phyloP scores from a whole-genome alignment of 805 yeast species.

The Schwanniomyces vanrijiae region DNA sequence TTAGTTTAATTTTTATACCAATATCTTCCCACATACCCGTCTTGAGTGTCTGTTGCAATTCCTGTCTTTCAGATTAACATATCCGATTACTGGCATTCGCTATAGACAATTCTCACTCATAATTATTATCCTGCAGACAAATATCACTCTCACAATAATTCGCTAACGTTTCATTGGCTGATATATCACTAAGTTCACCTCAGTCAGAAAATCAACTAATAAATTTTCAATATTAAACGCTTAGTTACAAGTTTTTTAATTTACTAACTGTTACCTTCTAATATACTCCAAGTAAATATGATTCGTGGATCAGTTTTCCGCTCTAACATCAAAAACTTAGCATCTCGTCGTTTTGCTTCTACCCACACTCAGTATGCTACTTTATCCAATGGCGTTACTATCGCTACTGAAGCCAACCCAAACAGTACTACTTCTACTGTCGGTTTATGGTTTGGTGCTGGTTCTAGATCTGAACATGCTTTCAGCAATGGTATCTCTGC shows the following conservation, averaged over 20 bases:
- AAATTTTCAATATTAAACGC: slow-evolving; percentile 1
- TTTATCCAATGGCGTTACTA: slow-evolving; percentile 69
- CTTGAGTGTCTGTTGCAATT: too few relatives aligned
- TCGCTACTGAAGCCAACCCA: slow-evolving; percentile 67
- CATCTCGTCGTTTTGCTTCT: slow-evolving; percentile 57
- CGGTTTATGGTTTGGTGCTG: slow-evolving; percentile 74
- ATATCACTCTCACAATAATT: neutral
- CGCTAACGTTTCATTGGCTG: slow-evolving; percentile 7
- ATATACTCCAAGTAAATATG: slow-evolving; percentile 19
- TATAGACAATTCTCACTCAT: too few relatives aligned
- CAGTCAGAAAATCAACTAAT: slow-evolving; percentile 4
- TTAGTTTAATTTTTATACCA: too few relatives aligned
- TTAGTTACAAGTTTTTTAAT: neutral
- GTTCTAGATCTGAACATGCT: slow-evolving; percentile 76
- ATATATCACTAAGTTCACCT: slow-evolving; percentile 2
- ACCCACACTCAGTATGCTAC: slow-evolving; percentile 71
- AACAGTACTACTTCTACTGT: slow-evolving; percentile 56
- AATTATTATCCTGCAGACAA: slow-evolving; percentile 1
- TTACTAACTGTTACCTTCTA: neutral
- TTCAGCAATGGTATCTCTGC: slow-evolving; percentile 82
- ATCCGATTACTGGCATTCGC: too few relatives aligned
- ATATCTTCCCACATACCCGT: too few relatives aligned
- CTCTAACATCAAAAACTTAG: slow-evolving; percentile 24
- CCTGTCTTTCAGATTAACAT: too few relatives aligned
- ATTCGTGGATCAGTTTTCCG: slow-evolving; percentile 44